These are phyloP conservation scores for Aegilops speltoides DNA, from an alignment of 176 grass and related monocot genomes.

Conservation along the genomic window DNA sequence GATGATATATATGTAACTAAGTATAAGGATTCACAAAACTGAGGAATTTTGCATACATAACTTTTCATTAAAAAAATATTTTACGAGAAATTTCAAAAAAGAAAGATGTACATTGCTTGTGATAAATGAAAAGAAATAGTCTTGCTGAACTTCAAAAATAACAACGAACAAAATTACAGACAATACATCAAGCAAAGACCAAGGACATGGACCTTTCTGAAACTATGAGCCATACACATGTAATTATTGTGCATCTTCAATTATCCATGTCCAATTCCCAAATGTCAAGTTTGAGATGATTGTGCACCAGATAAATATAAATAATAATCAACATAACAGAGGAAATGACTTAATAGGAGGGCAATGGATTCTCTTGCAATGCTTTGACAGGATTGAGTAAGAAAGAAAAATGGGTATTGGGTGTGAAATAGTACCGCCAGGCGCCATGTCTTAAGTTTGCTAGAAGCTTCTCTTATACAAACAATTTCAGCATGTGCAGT, in stretches of 20 bases:
- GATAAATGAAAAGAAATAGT: constrained; percentile 13
- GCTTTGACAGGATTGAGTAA: not conserved
- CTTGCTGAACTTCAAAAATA: not conserved
- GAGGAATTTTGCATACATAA: not conserved
- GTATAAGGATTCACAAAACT: constrained; percentile 19
- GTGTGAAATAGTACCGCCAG: constrained; percentile 61
- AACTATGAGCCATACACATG: not conserved
- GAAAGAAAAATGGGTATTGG: constrained; percentile 9
- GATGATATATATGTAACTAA: not conserved
- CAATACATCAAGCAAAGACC: not conserved
- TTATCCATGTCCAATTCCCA: constrained; percentile 26
- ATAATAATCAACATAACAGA: not conserved
- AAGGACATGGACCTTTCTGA: not conserved
- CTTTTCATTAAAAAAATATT: not conserved
- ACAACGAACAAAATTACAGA: not conserved
- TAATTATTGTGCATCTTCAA: constrained; percentile 1
- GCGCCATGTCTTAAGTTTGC: constrained; percentile 83
- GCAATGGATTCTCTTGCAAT: not conserved
- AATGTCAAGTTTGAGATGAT: constrained; percentile 4
- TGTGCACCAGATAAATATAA: constrained; percentile 5
- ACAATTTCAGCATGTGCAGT: constrained; percentile 99
- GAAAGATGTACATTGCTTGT: not conserved
- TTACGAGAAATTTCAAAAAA: not conserved
- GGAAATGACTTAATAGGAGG: constrained; percentile 12
- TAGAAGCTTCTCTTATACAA: constrained; percentile 97